Evolutionary conservation across 805 yeast species (phyloP), one percentile per base, ranked within the genome.

Genomic region (Candida hungchunana): DNA sequence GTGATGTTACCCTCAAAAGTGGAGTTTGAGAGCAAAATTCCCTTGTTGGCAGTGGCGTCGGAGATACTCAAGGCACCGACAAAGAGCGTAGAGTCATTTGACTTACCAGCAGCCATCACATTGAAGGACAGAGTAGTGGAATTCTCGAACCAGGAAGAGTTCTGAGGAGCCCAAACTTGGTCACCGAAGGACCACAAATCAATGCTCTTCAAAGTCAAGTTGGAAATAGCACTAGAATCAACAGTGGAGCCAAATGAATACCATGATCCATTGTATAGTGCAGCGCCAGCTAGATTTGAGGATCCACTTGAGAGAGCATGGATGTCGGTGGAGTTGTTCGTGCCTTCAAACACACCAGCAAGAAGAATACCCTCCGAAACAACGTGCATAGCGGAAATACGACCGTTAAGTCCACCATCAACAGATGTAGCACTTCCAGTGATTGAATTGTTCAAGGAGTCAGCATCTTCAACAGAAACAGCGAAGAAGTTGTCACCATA

Each of bases 271-370:
- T 64, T 56, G 42, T 56, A 69, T 5, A 66, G 26, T 1, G 53
- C 58, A 12, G 67, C 39, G 10, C 39, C 73, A 21, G 63, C 55
- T 23, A 72, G 60, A 2, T 48, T 42, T 9, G 64, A 39, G 1
- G 64, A 43, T 29, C 50, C 55, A n/a, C 53, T 39, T 11, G 44
- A 36, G 6, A 63, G 40, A 4, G 59, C 55, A 19, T 54, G 47
- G 18, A 62, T 43, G 32, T 50, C 29, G 1, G 66, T 45, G 15
- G 52, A 52, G 18, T 62, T 55, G 5, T 53, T 51, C 11, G 69
- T 55, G 1, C 64, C 59, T 25, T 53, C 48, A 42, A 78, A 71
- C 6, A 60, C 50, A 4, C 86, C 86, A 16, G 67, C 58, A 8
- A 77, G 40, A 4, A 71, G 33, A 6, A 81, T 57, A 6, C 60